Evolutionary conservation across 140 eudicot species (phyloP).

Genomic region (Senecio squalidus): DNA sequence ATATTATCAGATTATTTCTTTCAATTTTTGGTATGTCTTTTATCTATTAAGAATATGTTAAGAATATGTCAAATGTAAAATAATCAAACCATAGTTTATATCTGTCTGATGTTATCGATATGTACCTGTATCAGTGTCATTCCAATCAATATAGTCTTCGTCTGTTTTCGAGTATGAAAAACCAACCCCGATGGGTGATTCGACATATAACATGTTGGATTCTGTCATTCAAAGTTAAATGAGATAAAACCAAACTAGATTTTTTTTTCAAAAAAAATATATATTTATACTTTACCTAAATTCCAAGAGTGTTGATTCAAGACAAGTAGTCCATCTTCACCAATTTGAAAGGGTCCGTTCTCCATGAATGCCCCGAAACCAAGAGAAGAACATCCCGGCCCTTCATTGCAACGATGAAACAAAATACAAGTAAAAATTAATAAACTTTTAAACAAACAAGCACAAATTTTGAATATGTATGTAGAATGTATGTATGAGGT

Average conservation of each 20-base stretch:
- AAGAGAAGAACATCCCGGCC: slow-evolving; percentile 55
- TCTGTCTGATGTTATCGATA: not conserved
- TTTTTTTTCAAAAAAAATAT: not conserved
- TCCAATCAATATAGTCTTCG: slow-evolving; percentile 38
- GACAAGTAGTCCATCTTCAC: slow-evolving; percentile 30
- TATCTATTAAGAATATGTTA: too few species aligned
- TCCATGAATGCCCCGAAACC: slow-evolving; percentile 54
- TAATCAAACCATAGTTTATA: too few species aligned
- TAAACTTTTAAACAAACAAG: too few species aligned
- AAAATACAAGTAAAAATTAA: not conserved
- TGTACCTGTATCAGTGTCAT: slow-evolving; percentile 50
- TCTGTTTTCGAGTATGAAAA: slow-evolving; percentile 48
- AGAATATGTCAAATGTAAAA: too few species aligned
- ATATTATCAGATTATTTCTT: too few species aligned
- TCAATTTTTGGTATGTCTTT: too few species aligned
- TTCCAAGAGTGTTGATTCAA: slow-evolving; percentile 41
- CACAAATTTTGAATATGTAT: too few species aligned
- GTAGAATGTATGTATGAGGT: too few species aligned
- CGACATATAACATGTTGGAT: slow-evolving; percentile 60
- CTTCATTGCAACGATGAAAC: slow-evolving; percentile 7
- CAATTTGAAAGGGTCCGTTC: slow-evolving; percentile 46
- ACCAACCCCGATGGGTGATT: slow-evolving; percentile 68
- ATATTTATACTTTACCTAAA: slow-evolving; percentile 24
- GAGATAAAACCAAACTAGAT: not conserved
- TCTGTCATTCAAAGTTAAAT: slow-evolving; percentile 19